A percentile compares a stretch with the other conserved stretches of the same genome.
Conservation (phyloP, 495 filamentous ascomycete genomes). For the Penicillium bialowiezense region DNA sequence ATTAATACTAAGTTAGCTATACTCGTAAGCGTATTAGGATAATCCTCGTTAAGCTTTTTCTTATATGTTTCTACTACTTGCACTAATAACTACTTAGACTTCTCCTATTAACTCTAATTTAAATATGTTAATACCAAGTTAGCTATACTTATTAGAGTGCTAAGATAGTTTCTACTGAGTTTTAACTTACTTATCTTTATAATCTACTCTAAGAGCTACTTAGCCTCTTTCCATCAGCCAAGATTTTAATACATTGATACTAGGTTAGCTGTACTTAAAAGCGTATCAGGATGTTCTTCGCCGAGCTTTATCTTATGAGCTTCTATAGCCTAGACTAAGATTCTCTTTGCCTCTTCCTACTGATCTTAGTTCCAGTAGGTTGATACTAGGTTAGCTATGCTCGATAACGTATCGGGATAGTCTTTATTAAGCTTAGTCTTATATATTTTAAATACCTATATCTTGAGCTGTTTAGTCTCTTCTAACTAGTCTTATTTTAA, state of each 20-base stretch:
- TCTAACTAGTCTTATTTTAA: neutral
- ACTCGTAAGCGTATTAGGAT: neutral
- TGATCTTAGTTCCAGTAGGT: neutral
- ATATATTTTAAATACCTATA: neutral
- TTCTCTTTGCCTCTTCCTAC: too few species aligned
- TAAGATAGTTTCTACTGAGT: neutral
- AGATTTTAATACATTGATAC: slow-evolving; percentile 16
- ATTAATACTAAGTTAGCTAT: neutral
- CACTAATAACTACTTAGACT: neutral
- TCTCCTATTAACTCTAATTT: neutral
- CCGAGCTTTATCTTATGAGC: too few species aligned
- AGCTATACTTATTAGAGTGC: neutral
- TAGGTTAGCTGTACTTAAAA: slow-evolving; percentile 17
- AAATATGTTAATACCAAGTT: neutral
- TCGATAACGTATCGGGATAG: neutral
- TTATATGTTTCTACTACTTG: neutral
- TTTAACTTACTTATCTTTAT: neutral
- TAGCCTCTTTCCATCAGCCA: slow-evolving; percentile 21
- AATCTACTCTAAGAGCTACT: slow-evolving; percentile 9
- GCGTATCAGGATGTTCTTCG: too few species aligned
- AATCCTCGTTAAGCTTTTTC: neutral
- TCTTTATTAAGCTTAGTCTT: neutral
- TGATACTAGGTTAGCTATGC: neutral
- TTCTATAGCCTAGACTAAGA: too few species aligned
- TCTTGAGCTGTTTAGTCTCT: neutral